Evolutionary conservation across 495 filamentous ascomycete species (phyloP), one percentile per base, ranked within the genome.

Genomic region (Lasiosphaeria miniovina): DNA sequence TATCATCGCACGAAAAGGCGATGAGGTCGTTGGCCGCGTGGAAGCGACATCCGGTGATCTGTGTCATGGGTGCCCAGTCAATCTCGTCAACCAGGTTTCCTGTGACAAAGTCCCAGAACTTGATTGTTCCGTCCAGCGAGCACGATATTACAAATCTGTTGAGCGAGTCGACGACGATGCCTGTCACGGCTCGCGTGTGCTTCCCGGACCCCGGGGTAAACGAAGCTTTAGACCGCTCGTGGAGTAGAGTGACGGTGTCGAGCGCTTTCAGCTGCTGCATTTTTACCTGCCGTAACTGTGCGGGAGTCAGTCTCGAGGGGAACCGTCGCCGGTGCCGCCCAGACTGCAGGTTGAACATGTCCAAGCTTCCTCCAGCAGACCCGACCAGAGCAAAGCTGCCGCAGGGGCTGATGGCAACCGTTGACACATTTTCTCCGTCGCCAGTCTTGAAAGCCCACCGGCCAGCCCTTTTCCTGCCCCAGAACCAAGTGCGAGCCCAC

Each of bases 291-390:
- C 82, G 80, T 11, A 86, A 84, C 74, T 88, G 88, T 36, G 82
- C 78, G 32, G 85, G 80, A 41, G 83, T 84, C 57, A 88, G 67
- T 53, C 83, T 80, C 10, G 90, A 81, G 33, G 94, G 94, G 71
- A 93, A 98, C 33, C 87, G 84, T 61, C 91, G 90, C 49, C 93
- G 85, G 69, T 93, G 89, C 11, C 85, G 74, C 43, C 94, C 94
- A 32, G 93, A 97, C 70, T 99, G 94, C 61, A 99, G 79, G 71
- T 99, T 99, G 80, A 88, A 98, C 86, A 96, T 90, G 66, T 93
- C 90, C 58, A 99, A 84, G 43, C 83, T 82, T 41, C 94, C 94
- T 33, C 82, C 85, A 34, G 82, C 83, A 14, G 91, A 96, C 4
- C 95, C 94, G 15, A 99, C 75, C n/a, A 98, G 72, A 34, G 90